These are phyloP conservation scores for Rachicladosporium sp. DNA, from an alignment of 2,329 filamentous ascomycete genomes.

Conservation along the genomic window DNA sequence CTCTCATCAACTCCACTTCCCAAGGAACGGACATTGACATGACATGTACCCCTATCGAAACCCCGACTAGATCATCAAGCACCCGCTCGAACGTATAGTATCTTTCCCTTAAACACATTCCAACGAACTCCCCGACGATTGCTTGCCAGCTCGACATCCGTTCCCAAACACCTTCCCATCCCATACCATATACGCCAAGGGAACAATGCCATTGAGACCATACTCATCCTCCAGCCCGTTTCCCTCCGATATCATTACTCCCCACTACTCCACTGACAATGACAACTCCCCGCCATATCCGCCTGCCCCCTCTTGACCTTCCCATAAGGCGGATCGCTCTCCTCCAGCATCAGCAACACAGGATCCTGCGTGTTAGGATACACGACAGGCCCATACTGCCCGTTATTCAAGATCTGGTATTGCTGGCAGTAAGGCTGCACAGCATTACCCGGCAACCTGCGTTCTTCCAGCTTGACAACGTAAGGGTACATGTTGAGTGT, in stretches of 20 bases:
- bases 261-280: constrained; percentile 25
- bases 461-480: constrained; percentile 54
- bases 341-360: constrained; percentile 28
- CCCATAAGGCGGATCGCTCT: constrained; percentile 25
- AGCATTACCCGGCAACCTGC: constrained; percentile 37
- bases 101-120: too few species aligned
- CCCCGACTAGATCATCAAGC: too few species aligned
- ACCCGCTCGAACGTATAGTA: too few species aligned
- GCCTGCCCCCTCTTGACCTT: constrained; percentile 7
- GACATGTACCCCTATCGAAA: too few species aligned
- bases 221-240: too few species aligned
- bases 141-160: too few species aligned
- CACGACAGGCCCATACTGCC: constrained; percentile 27
- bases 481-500: constrained; percentile 30
- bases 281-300: constrained; percentile 18
- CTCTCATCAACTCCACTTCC: too few species aligned
- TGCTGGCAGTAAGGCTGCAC: constrained; percentile 50
- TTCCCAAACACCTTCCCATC: too few species aligned
- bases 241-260: neutral
- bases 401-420: constrained; percentile 46
- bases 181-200: too few species aligned
- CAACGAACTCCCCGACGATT: too few species aligned
- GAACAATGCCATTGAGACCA: too few species aligned
- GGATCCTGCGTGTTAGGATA: constrained; percentile 21
- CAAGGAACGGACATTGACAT: too few species aligned